These are phyloP conservation scores for Mortierella antarctica DNA, from an alignment of 192 early-diverging fungal genomes.

Conservation along the genomic window DNA sequence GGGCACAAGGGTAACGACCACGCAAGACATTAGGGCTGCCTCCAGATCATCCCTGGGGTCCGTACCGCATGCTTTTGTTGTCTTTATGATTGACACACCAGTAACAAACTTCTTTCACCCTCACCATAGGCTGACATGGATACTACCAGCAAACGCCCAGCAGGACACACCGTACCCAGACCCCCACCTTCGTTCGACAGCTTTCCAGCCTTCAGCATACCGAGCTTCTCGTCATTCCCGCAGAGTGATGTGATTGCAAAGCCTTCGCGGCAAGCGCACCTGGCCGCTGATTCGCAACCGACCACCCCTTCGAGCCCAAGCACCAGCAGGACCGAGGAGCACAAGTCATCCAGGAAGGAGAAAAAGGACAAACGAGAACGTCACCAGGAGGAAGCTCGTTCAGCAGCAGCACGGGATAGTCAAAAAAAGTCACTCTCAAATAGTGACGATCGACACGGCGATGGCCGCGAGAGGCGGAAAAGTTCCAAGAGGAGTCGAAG, in stretches of 20 bases:
- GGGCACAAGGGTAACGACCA: too few relatives aligned
- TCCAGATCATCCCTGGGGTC: background rate
- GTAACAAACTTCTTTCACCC: background rate
- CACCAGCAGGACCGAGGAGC: too few relatives aligned
- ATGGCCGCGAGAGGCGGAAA: constrained; percentile 22
- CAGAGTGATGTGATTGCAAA: background rate
- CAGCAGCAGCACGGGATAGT: too few relatives aligned
- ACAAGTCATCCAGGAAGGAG: background rate
- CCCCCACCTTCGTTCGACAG: constrained; percentile 48
- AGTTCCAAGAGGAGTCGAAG: constrained; percentile 11
- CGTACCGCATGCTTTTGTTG: background rate
- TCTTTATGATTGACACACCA: background rate
- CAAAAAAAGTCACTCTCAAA: background rate
- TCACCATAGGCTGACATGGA: background rate
- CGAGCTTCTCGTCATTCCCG: constrained; percentile 35
- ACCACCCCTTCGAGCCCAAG: background rate
- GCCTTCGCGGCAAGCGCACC: background rate
- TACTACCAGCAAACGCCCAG: background rate
- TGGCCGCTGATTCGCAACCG: background rate
- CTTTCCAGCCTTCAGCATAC: constrained; percentile 29
- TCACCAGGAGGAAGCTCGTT: too few relatives aligned
- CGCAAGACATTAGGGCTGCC: background rate
- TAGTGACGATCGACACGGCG: background rate
- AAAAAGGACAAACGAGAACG: constrained; percentile 8
- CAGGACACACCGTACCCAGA: background rate